These are phyloP conservation scores for Clohesyomyces aquaticus DNA, from an alignment of 495 filamentous ascomycete genomes.

Conservation along the genomic window DNA sequence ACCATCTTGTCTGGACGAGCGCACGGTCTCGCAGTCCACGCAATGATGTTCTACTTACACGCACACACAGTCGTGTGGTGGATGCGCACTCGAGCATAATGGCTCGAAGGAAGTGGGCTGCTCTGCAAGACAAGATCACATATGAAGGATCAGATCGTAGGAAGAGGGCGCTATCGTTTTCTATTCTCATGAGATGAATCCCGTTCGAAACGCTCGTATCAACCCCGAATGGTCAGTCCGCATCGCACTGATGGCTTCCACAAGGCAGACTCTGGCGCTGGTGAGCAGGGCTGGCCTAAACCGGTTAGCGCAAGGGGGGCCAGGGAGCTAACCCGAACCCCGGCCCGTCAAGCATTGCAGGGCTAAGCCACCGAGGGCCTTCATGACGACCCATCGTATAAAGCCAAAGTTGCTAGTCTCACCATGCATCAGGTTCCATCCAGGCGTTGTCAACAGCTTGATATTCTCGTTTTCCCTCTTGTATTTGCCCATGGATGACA, in stretches of 20 bases:
- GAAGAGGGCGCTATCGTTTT: not conserved
- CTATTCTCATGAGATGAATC: not conserved
- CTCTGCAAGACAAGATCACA: no score
- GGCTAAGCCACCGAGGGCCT: conserved; percentile 18
- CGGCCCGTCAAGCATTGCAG: conserved; percentile 12
- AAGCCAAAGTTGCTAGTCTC: conserved; percentile 11
- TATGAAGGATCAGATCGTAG: not conserved
- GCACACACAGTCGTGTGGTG: no score
- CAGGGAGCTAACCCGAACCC: conserved; percentile 18
- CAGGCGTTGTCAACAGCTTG: not conserved
- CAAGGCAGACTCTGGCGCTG: conserved; percentile 10
- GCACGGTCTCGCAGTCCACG: no score
- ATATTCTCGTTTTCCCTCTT: not conserved
- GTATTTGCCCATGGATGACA: conserved; percentile 27
- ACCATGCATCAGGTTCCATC: not conserved
- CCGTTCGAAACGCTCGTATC: not conserved
- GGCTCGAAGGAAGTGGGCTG: no score
- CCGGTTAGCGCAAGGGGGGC: conserved; percentile 2
- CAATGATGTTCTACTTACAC: no score
- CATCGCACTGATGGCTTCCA: not conserved
- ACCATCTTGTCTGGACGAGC: no score
- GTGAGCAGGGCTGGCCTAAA: not conserved
- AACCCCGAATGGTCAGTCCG: not conserved
- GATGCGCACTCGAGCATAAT: no score
- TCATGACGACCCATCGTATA: conserved; percentile 11